These are phyloP conservation scores for Auriculariales sp. DNA, from an alignment of 768 basidiomycete species.

Conservation along the genomic window DNA sequence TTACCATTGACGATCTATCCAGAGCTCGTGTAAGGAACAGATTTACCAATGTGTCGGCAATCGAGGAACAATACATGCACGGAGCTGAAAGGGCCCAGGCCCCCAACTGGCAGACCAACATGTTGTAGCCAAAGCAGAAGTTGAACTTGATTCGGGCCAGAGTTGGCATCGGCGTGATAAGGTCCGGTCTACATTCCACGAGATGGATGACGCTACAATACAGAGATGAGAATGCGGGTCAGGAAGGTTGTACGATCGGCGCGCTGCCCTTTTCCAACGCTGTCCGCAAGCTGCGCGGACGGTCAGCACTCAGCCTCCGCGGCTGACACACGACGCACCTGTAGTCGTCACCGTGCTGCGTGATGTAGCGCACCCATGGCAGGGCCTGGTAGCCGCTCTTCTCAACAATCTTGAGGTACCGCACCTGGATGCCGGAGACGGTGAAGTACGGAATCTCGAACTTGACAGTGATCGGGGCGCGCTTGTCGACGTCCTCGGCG, in stretches of 20 bases:
- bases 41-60: too few relatives aligned
- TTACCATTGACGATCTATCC: too few relatives aligned
- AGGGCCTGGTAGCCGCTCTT: conserved; percentile 95
- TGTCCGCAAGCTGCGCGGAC: conserved; percentile 43
- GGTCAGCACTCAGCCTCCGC: neutral
- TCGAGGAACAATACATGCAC: too few relatives aligned
- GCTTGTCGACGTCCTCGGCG: conserved; percentile 71
- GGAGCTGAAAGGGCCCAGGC: too few relatives aligned
- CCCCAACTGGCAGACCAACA: too few relatives aligned
- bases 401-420: conserved; percentile 96
- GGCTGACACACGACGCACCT: conserved; percentile 33
- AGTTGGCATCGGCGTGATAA: too few relatives aligned
- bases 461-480: conserved; percentile 90
- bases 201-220: too few relatives aligned
- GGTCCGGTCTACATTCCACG: too few relatives aligned
- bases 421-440: conserved; percentile 91
- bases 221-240: too few relatives aligned
- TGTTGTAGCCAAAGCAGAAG: too few relatives aligned
- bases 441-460: conserved; percentile 99
- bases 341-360: conserved; percentile 84
- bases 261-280: conserved; percentile 62
- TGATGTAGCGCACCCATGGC: conserved; percentile 93
- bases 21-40: too few relatives aligned
- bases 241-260: conserved; percentile 27
- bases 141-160: too few relatives aligned